Evolutionary conservation across 257 asterid genomes (phyloP), one percentile per base, ranked within the genome.

Genomic region (Solanum tacnaense): DNA sequence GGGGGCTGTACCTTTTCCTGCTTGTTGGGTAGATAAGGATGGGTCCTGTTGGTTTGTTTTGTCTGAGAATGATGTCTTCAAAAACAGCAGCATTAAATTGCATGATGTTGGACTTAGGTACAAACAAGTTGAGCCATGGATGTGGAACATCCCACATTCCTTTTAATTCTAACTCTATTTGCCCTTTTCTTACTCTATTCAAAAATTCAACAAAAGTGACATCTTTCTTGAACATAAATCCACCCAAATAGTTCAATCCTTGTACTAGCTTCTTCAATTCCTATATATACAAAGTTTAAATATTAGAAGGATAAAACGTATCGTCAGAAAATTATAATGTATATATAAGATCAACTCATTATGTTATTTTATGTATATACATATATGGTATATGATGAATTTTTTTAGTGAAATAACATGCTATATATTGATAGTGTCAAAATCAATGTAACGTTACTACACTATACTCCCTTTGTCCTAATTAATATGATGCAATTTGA

Each of bases 71-170:
- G n/a, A 94, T 95, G 93, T 94, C 93, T 76, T 88, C 89, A 9
- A 93, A 89, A 86, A 94, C 98, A 35, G 90, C 95, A 10, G 82
- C 90, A 87, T 94, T 93, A 71, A 95, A 94, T 36, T 93, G 92
- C 89, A 83, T 41, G 8, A 95, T 91, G 52, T 84, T 20, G 2
- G 98, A 96, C 85, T 92, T 94, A 23, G 98, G 97, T 60, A 96
- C 93, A 88, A 93, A 92, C 62, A 96, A 92, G 85, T 94, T 95
- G 3, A 96, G 93, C 99, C 98, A 96, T 67, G 98, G 98, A 90
- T 96, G 98, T 60, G 98, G 92, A 86, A 92, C 90, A 29, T 90
- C 91, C 89, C 88, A 74, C 32, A 91, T 85, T 38, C 93, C 92
- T 25, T 83, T 86, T 4, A 92, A 87, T 65, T 90, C 79, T 10